These are phyloP conservation scores for Yamadazyma songkhlaensis DNA, from an alignment of 1,139 yeast species.

Conservation along the genomic window DNA sequence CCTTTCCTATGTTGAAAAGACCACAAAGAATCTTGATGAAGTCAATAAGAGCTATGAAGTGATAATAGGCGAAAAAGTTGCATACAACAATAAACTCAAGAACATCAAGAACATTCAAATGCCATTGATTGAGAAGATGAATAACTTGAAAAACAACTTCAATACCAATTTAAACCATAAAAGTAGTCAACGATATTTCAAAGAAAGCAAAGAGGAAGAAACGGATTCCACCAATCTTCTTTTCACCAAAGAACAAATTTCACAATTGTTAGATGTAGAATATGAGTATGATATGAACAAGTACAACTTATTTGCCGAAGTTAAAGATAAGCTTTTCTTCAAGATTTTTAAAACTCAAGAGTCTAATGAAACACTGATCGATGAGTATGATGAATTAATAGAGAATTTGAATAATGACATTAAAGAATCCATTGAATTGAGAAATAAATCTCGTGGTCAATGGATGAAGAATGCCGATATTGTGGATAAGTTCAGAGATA, in stretches of 20 bases:
- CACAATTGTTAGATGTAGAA: constrained; percentile 11
- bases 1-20: constrained; percentile 5
- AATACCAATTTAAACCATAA: constrained; percentile 17
- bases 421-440: constrained; percentile 26
- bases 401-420: constrained; percentile 24
- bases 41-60: constrained; percentile 20
- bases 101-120: constrained; percentile 30
- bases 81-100: constrained; percentile 21
- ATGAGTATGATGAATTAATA: constrained; percentile 33
- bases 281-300: constrained; percentile 3
- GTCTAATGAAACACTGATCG: constrained; percentile 12
- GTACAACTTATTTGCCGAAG: constrained; percentile 15
- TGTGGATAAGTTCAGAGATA: constrained; percentile 24
- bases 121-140: constrained; percentile 38
- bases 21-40: constrained; percentile 19
- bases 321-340: constrained; percentile 20
- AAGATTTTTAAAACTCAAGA: constrained; percentile 11
- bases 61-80: constrained; percentile 17
- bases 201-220: constrained; percentile 9
- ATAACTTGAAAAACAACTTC: constrained; percentile 23
- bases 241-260: constrained; percentile 20
- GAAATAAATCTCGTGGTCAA: constrained; percentile 28
- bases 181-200: constrained; percentile 12
- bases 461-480: constrained; percentile 37
- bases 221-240: constrained; percentile 20